phyloP scores from a whole-genome alignment of 208 protist species.

The Leishmania lainsoni region DNA sequence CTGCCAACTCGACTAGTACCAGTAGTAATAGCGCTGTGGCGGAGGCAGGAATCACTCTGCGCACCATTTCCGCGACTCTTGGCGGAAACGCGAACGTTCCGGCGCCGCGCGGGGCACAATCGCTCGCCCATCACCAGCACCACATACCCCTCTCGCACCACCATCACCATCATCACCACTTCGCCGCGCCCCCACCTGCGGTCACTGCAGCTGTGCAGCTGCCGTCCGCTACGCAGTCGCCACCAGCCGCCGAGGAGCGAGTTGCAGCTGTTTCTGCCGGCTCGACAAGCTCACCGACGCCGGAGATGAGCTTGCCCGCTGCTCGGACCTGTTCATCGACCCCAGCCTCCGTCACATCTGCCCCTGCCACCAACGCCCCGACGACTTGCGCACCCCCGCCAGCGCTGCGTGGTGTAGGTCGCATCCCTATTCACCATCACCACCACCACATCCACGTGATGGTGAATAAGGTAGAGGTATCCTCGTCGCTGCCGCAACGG shows the following conservation, averaged over 20 bases:
- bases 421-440: slow-evolving; percentile 31
- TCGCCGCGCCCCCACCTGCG: background rate
- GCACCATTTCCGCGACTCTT: slow-evolving; percentile 3
- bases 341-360: background rate
- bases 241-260: slow-evolving; percentile 17
- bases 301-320: background rate
- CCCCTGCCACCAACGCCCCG: background rate
- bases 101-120: slow-evolving; percentile 19
- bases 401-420: slow-evolving; percentile 24
- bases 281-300: background rate
- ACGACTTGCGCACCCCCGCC: background rate
- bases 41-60: background rate
- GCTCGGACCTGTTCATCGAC: background rate
- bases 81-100: slow-evolving; percentile 1
- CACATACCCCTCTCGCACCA: slow-evolving; percentile 31
- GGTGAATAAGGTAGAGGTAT: slow-evolving; percentile 9
- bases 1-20: background rate
- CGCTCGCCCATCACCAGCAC: slow-evolving; percentile 28
- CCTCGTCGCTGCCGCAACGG: slow-evolving; percentile 4
- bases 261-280: background rate
- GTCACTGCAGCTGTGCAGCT: background rate
- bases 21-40: background rate
- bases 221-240: slow-evolving; percentile 4
- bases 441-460: slow-evolving; percentile 34
- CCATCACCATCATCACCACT: slow-evolving; percentile 36